These are phyloP conservation scores for Lantana camara DNA, from an alignment of 257 asterid genomes.

Conservation along the genomic window DNA sequence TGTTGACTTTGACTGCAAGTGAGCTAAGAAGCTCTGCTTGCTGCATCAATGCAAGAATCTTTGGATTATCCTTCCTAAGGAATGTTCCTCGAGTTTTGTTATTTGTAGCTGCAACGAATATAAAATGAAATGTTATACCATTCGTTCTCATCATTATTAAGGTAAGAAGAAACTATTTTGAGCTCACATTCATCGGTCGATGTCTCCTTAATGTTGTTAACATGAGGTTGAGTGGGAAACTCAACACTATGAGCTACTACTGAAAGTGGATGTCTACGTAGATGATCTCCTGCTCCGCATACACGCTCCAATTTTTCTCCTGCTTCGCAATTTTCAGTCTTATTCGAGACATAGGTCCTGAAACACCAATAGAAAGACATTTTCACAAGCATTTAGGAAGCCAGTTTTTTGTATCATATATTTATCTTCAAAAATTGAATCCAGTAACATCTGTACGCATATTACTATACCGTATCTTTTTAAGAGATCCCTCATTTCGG, in stretches of 20 bases:
- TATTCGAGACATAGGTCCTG: slow-evolving; percentile 40
- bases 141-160: background rate
- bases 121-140: slow-evolving; percentile 2
- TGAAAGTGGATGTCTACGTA: slow-evolving; percentile 56
- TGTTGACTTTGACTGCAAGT: slow-evolving; percentile 69
- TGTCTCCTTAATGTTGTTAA: slow-evolving; percentile 38
- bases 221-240: slow-evolving; percentile 33
- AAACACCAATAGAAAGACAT: slow-evolving; percentile 28
- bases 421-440: background rate
- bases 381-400: background rate
- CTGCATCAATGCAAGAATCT: slow-evolving; percentile 72
- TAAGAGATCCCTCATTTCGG: slow-evolving; percentile 48
- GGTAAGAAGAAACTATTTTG: background rate
- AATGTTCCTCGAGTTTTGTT: slow-evolving; percentile 44
- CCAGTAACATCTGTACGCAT: background rate
- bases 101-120: slow-evolving; percentile 42
- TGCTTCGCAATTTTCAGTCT: slow-evolving; percentile 20
- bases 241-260: slow-evolving; percentile 44
- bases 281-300: slow-evolving; percentile 36
- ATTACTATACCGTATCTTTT: slow-evolving; percentile 59
- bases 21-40: slow-evolving; percentile 86
- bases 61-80: slow-evolving; percentile 74
- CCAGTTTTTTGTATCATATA: too few relatives aligned
- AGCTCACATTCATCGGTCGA: slow-evolving; percentile 45
- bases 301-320: slow-evolving; percentile 39